Evolutionary conservation across 2,329 filamentous ascomycete genomes (phyloP).

Genomic region (Diaporthe citri): DNA sequence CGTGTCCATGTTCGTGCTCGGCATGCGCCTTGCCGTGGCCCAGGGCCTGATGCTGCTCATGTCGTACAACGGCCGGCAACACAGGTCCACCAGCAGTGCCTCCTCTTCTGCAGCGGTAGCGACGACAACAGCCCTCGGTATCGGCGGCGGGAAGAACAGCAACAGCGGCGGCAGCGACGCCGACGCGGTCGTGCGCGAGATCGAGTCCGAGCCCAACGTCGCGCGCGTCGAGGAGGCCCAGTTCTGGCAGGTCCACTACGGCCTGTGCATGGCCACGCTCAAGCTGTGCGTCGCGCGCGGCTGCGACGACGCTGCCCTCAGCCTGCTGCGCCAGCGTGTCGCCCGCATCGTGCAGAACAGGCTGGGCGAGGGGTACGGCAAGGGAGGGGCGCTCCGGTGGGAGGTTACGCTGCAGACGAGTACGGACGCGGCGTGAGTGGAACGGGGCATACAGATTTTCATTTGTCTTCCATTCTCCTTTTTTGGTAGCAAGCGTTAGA

Average conservation of each 20-base stretch:
- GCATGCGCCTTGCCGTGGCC: constrained; percentile 84
- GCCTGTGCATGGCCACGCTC: constrained; percentile 94
- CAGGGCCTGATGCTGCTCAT: constrained; percentile 96
- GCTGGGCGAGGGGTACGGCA: constrained; percentile 88
- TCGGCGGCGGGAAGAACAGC: constrained; percentile 45
- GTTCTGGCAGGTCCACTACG: constrained; percentile 99
- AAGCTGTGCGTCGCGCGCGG: constrained; percentile 79
- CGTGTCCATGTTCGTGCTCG: constrained; percentile 88
- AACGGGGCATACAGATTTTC: not conserved
- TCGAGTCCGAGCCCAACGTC: constrained; percentile 83
- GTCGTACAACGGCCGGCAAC: constrained; percentile 74
- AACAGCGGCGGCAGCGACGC: constrained; percentile 54
- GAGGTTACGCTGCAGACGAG: constrained; percentile 90
- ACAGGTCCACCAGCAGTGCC: constrained; percentile 9
- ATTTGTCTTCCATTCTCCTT: not conserved
- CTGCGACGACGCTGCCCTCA: constrained; percentile 76
- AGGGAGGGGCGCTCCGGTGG: constrained; percentile 84
- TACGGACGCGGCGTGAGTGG: constrained; percentile 47
- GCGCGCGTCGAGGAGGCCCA: constrained; percentile 87
- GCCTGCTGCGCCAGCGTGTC: constrained; percentile 81
- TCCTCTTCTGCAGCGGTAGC: constrained; percentile 20
- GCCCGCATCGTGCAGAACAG: constrained; percentile 85
- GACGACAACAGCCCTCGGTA: not conserved
- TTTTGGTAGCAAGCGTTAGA: constrained; percentile 16
- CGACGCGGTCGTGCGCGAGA: constrained; percentile 83